Percentiles rank a stretch among this genome's conserved stretches.
Evolutionary conservation across 2,329 filamentous ascomycete genomes (phyloP).

Genomic region (Rugonectria rugulosa): DNA sequence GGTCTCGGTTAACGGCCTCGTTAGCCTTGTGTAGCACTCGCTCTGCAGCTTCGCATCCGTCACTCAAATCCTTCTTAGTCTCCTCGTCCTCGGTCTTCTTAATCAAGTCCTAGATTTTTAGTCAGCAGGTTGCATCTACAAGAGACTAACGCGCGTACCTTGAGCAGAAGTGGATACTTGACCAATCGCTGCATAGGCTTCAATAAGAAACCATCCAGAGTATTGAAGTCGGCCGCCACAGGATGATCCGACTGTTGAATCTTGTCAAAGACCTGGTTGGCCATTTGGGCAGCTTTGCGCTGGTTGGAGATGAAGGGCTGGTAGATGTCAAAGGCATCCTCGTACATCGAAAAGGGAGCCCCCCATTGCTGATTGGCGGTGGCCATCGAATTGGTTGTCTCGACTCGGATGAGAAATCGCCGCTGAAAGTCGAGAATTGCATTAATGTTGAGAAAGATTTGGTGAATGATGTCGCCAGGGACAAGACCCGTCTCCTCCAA

Average conservation of each 20-base stretch:
- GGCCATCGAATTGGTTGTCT: conserved; percentile 89
- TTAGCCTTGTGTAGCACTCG: conserved; percentile 86
- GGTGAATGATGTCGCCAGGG: conserved; percentile 87
- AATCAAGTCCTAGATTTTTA: conserved; percentile 84
- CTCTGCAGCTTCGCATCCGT: conserved; percentile 83
- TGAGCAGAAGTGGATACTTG: conserved; percentile 91
- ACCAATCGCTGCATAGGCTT: conserved; percentile 97
- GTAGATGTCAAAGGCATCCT: conserved; percentile 90
- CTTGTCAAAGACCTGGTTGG: conserved; percentile 85
- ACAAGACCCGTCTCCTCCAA: conserved; percentile 88
- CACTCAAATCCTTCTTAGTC: conserved; percentile 74
- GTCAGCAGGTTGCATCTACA: conserved; percentile 18
- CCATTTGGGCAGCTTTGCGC: conserved; percentile 85
- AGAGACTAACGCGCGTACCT: conserved; percentile 60
- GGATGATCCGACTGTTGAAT: conserved; percentile 77
- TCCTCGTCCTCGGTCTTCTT: conserved; percentile 83
- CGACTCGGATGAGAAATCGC: conserved; percentile 91
- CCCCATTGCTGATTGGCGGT: conserved; percentile 88
- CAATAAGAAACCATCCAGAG: conserved; percentile 88
- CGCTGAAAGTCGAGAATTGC: conserved; percentile 94
- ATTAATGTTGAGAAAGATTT: conserved; percentile 97
- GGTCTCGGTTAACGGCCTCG: conserved; percentile 86
- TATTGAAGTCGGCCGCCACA: conserved; percentile 87
- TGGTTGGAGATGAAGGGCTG: conserved; percentile 98
- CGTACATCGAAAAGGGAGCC: conserved; percentile 84